Percentiles rank a stretch among this genome's conserved stretches.
Evolutionary conservation across 306 rosid species (phyloP).

Genomic region (Cercis canadensis): DNA sequence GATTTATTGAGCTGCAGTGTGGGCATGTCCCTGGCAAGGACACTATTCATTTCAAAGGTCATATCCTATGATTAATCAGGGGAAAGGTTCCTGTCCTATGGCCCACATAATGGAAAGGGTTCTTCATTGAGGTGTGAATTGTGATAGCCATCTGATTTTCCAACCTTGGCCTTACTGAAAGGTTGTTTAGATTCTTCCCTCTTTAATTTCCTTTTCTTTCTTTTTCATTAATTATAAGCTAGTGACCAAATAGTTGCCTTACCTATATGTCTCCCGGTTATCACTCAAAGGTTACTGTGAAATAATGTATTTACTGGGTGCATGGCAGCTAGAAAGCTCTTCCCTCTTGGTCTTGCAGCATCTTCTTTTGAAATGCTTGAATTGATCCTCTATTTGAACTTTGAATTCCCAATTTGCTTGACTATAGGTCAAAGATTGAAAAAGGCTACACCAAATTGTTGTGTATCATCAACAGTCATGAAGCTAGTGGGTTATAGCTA

Average conservation of each 20-base stretch:
- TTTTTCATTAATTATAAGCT: slow-evolving; percentile 21
- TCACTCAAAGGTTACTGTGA: slow-evolving; percentile 26
- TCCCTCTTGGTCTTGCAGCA: background rate
- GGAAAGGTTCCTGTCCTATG: slow-evolving; percentile 34
- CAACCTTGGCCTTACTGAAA: slow-evolving; percentile 37
- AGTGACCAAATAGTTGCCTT: slow-evolving; percentile 34
- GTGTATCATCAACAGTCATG: background rate
- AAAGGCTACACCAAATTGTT: slow-evolving; percentile 7
- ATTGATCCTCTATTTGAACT: background rate
- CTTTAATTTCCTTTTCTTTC: slow-evolving; percentile 10
- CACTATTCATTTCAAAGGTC: slow-evolving; percentile 23
- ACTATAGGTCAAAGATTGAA: slow-evolving; percentile 25
- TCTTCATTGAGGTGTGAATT: slow-evolving; percentile 33
- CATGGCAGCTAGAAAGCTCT: slow-evolving; percentile 34
- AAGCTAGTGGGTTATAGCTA: background rate
- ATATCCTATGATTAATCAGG: slow-evolving; percentile 33
- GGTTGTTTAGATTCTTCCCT: slow-evolving; percentile 29
- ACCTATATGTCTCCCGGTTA: slow-evolving; percentile 19
- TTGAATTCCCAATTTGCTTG: slow-evolving; percentile 9
- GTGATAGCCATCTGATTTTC: slow-evolving; percentile 25
- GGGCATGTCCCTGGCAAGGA: slow-evolving; percentile 12
- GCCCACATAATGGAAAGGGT: slow-evolving; percentile 28
- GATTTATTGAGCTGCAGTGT: slow-evolving; percentile 6
- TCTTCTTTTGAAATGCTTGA: slow-evolving; percentile 22
- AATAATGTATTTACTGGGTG: slow-evolving; percentile 34